These are phyloP conservation scores for Blumeriella jaapii DNA, from an alignment of 2,329 filamentous ascomycete genomes.

Conservation along the genomic window DNA sequence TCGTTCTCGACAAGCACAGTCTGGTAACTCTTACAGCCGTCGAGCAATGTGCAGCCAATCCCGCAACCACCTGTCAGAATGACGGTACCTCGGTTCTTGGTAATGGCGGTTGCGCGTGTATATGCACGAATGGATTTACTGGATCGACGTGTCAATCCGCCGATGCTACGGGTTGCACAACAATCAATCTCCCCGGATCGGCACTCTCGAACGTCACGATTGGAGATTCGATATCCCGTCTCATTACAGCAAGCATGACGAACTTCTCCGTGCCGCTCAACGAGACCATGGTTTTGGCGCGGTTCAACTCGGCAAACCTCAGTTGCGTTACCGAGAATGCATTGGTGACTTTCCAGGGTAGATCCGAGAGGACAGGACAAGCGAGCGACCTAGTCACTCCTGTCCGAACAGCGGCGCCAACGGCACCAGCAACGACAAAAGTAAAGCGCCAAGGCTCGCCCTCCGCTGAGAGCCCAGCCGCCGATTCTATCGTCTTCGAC, in stretches of 20 bases:
- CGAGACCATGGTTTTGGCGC: constrained; percentile 54
- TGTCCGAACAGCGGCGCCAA: constrained; percentile 7
- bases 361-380: constrained; percentile 15
- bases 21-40: constrained; percentile 2
- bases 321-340: constrained; percentile 81
- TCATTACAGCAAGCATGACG: constrained; percentile 51
- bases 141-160: constrained; percentile 44
- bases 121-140: constrained; percentile 83
- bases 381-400: constrained; percentile 10
- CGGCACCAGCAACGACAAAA: not conserved
- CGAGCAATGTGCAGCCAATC: constrained; percentile 42
- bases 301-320: constrained; percentile 64
- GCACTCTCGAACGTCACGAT: constrained; percentile 58
- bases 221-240: constrained; percentile 63
- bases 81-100: constrained; percentile 66
- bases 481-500: constrained; percentile 6
- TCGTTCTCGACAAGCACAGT: constrained; percentile 43
- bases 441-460: not conserved
- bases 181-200: constrained; percentile 31
- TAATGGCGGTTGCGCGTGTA: constrained; percentile 63
- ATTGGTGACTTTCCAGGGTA: constrained; percentile 69
- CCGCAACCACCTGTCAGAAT: constrained; percentile 55
- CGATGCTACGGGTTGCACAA: constrained; percentile 44
- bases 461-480: not conserved
- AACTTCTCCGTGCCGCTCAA: constrained; percentile 72